Conservation (phyloP, 768 basidiomycete genomes). For the Neoboletus subvelutipes region DNA sequence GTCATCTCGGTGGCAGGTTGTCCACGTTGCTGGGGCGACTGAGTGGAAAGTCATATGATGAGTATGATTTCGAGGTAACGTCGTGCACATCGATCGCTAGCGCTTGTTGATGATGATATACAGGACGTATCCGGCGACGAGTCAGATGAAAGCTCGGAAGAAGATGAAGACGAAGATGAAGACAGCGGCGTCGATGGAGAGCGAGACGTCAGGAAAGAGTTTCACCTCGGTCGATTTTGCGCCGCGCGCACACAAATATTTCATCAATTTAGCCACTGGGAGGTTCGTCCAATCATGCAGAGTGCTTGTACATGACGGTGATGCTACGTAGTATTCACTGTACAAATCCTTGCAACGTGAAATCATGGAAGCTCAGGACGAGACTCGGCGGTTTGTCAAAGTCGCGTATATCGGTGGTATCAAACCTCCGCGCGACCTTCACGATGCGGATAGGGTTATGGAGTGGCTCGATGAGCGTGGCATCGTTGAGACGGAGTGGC, state of each 20-base stretch:
- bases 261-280: constrained; percentile 80
- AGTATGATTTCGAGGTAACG: constrained; percentile 63
- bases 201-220: constrained; percentile 34
- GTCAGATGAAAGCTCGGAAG: constrained; percentile 27
- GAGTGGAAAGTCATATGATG: constrained; percentile 68
- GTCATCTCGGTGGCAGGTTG: constrained; percentile 67
- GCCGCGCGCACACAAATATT: constrained; percentile 64
- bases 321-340: constrained; percentile 54
- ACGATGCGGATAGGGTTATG: constrained; percentile 75
- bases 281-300: constrained; percentile 47
- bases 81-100: neutral
- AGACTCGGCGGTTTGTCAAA: constrained; percentile 50
- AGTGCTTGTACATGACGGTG: neutral
- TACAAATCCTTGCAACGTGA: constrained; percentile 59
- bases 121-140: constrained; percentile 25
- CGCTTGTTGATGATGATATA: constrained; percentile 1
- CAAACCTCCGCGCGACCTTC: constrained; percentile 62
- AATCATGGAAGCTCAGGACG: constrained; percentile 52
- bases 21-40: constrained; percentile 64
- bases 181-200: constrained; percentile 5
- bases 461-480: constrained; percentile 77
- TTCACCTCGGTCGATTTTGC: constrained; percentile 79
- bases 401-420: constrained; percentile 54
- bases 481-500: constrained; percentile 69
- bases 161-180: constrained; percentile 16